Conservation (phyloP, 306 rosid species). For the Clitoria ternatea region DNA sequence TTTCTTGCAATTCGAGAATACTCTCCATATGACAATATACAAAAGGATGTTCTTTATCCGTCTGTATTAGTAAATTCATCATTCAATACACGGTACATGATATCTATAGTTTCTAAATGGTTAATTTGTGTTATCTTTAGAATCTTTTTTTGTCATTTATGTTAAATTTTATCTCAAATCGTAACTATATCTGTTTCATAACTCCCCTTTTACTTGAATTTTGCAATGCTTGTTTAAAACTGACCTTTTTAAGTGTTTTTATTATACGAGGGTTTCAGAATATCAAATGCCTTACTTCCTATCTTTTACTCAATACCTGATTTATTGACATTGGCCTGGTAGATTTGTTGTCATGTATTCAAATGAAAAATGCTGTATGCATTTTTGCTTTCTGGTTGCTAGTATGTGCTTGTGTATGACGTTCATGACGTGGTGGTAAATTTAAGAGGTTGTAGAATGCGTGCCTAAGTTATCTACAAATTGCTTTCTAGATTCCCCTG, state of each 20-base stretch:
- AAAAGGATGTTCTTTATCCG: slow-evolving; percentile 68
- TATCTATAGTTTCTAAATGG: neutral
- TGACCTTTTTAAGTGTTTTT: neutral
- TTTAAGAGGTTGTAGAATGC: neutral
- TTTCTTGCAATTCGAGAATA: slow-evolving; percentile 72
- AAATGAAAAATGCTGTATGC: neutral
- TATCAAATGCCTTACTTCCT: neutral
- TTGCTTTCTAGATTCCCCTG: neutral
- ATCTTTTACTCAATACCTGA: neutral
- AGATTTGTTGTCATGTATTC: neutral
- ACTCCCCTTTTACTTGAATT: neutral
- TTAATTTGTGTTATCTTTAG: neutral
- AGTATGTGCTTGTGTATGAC: neutral
- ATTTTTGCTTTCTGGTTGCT: neutral
- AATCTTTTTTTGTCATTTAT: neutral
- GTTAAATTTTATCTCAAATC: neutral
- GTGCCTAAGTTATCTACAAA: neutral
- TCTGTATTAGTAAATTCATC: slow-evolving; percentile 72
- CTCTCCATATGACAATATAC: slow-evolving; percentile 91
- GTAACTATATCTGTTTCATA: neutral
- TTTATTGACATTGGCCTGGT: neutral
- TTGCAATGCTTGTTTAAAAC: neutral
- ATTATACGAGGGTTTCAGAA: neutral
- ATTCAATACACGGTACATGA: slow-evolving; percentile 69
- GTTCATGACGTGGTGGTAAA: neutral